phyloP scores from a whole-genome alignment of 495 filamentous ascomycete genomes.

The Talaromyces liani region DNA sequence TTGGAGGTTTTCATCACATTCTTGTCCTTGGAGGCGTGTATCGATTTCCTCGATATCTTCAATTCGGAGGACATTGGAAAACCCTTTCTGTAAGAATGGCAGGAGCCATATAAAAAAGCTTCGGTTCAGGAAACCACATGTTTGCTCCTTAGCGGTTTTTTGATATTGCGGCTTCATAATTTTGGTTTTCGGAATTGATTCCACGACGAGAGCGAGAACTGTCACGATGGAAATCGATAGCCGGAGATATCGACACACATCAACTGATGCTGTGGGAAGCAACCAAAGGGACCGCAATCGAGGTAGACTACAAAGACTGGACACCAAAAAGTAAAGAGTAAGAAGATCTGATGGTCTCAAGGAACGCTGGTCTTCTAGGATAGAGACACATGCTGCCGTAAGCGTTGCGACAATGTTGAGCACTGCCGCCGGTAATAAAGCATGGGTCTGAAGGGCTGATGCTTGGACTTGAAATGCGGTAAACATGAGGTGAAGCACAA shows the following conservation, averaged over 20 bases:
- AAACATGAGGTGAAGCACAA: slow-evolving; percentile 21
- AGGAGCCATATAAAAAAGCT: slow-evolving; percentile 54
- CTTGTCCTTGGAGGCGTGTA: not conserved
- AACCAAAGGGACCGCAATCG: slow-evolving; percentile 54
- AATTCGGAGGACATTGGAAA: not conserved
- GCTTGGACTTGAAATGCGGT: slow-evolving; percentile 14
- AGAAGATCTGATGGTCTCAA: slow-evolving; percentile 52
- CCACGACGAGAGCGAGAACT: slow-evolving; percentile 40
- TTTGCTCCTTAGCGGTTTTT: slow-evolving; percentile 49
- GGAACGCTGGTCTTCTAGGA: slow-evolving; percentile 47
- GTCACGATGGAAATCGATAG: slow-evolving; percentile 43
- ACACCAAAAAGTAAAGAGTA: slow-evolving; percentile 51
- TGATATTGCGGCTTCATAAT: slow-evolving; percentile 34
- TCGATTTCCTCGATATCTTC: slow-evolving; percentile 1
- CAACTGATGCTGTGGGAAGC: slow-evolving; percentile 25
- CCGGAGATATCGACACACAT: slow-evolving; percentile 32
- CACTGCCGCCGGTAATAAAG: slow-evolving; percentile 39
- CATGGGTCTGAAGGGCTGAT: slow-evolving; percentile 18
- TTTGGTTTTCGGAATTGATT: slow-evolving; percentile 45
- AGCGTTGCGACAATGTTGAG: slow-evolving; percentile 35
- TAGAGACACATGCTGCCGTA: slow-evolving; percentile 40
- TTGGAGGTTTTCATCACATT: not conserved
- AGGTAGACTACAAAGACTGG: slow-evolving; percentile 48
- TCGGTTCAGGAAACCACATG: slow-evolving; percentile 42
- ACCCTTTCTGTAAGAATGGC: slow-evolving; percentile 31